Conservation (phyloP, 2,329 filamentous ascomycete species). For the Dothidotthia symphoricarpi region DNA sequence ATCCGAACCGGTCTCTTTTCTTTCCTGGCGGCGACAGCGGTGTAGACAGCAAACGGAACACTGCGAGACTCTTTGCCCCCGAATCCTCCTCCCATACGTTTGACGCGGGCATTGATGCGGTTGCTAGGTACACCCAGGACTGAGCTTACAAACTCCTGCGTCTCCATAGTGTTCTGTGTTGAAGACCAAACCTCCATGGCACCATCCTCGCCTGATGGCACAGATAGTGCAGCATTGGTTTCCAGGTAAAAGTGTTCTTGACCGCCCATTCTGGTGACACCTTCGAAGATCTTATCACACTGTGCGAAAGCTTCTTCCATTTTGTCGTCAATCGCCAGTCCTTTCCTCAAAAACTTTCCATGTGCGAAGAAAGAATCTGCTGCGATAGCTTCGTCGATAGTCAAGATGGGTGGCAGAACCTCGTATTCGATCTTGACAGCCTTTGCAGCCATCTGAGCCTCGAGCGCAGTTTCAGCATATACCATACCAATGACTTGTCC, state of each 20-base stretch:
- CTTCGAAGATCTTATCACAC: conserved; percentile 80
- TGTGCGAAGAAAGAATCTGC: conserved; percentile 81
- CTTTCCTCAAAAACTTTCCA: conserved; percentile 75
- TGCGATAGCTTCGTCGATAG: conserved; percentile 91
- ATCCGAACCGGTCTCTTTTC: conserved; percentile 77
- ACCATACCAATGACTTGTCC: conserved; percentile 91
- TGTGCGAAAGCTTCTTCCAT: conserved; percentile 70
- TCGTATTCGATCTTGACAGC: conserved; percentile 88
- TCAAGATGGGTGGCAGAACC: conserved; percentile 79
- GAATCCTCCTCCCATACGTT: conserved; percentile 88
- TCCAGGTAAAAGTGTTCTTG: conserved; percentile 98
- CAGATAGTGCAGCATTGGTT: conserved; percentile 77
- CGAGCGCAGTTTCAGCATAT: conserved; percentile 72
- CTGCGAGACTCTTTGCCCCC: conserved; percentile 91
- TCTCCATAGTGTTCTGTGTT: conserved; percentile 43
- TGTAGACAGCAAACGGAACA: conserved; percentile 76
- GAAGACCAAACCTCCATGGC: conserved; percentile 78
- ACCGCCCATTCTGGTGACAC: conserved; percentile 80
- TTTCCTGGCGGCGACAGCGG: conserved; percentile 83
- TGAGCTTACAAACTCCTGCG: conserved; percentile 67
- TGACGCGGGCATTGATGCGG: conserved; percentile 84
- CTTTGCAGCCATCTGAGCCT: conserved; percentile 74
- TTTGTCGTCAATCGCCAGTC: conserved; percentile 52
- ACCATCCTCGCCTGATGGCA: conserved; percentile 86
- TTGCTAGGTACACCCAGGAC: conserved; percentile 81